Evolutionary conservation across 345 rosid species (phyloP).

Genomic region (Bruguiera parviflora): DNA sequence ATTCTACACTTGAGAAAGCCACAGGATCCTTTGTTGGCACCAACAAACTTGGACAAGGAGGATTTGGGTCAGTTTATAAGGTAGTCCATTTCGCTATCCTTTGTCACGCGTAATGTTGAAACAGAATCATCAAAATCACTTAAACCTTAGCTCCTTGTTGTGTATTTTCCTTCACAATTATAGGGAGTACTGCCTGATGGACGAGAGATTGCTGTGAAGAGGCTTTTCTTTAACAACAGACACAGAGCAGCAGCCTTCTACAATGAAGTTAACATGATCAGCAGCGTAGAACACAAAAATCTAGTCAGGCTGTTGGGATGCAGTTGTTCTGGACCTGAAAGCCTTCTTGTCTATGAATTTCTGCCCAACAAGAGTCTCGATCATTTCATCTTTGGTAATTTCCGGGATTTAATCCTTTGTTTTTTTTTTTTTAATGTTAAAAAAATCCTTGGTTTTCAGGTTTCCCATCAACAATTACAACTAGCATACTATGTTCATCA

Average conservation of each 20-base stretch:
- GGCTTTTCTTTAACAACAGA: conserved; percentile 86
- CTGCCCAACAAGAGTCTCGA: conserved; percentile 85
- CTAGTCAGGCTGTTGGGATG: conserved; percentile 88
- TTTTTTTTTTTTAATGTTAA: too few relatives aligned
- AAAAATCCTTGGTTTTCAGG: neutral
- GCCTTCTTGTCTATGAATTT: conserved; percentile 87
- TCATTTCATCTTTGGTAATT: conserved; percentile 66
- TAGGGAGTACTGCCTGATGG: conserved; percentile 89
- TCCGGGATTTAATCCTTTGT: neutral
- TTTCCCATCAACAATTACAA: neutral
- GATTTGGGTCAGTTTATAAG: conserved; percentile 92
- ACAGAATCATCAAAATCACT: neutral
- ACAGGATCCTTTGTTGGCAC: conserved; percentile 61
- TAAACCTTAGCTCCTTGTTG: neutral
- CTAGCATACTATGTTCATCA: neutral
- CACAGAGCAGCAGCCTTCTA: conserved; percentile 89
- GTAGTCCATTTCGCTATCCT: conserved; percentile 25
- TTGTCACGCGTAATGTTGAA: too few relatives aligned
- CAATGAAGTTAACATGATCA: conserved; percentile 88
- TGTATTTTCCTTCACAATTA: neutral
- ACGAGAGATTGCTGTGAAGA: conserved; percentile 87
- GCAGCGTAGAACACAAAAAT: conserved; percentile 85
- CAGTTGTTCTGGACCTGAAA: conserved; percentile 92
- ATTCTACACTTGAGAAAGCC: conserved; percentile 81
- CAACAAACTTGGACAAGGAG: conserved; percentile 97